Conservation (phyloP, 441 rosid genomes). For the Daphne laureola region DNA sequence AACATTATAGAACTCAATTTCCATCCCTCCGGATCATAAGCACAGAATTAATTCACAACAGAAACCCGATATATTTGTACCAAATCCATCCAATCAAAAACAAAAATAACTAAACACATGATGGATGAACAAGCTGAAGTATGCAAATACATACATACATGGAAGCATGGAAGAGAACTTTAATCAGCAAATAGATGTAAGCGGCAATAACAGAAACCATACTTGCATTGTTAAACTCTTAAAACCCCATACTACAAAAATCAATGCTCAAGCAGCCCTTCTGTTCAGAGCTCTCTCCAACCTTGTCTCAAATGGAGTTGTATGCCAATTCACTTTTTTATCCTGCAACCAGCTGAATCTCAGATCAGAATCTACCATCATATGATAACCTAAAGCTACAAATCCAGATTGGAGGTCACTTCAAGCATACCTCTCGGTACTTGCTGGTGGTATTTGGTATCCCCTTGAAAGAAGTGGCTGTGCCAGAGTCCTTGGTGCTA, state of each 20-base stretch:
- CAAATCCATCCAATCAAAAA: no score
- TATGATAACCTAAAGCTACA: not conserved
- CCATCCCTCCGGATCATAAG: no score
- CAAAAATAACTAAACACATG: no score
- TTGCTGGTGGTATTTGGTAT: constrained; percentile 55
- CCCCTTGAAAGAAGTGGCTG: constrained; percentile 60
- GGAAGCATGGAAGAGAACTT: constrained; percentile 3
- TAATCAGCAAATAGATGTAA: constrained; percentile 4
- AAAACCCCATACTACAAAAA: constrained; percentile 2
- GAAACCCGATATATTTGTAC: no score
- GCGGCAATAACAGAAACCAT: not conserved
- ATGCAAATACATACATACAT: no score
- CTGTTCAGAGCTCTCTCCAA: constrained; percentile 55
- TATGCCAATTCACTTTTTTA: constrained; percentile 52
- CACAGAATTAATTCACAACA: no score
- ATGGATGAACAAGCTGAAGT: no score
- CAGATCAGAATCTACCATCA: constrained; percentile 10
- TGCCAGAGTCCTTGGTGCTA: constrained; percentile 25
- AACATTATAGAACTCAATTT: no score
- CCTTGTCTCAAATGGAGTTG: constrained; percentile 58
- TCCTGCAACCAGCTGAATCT: constrained; percentile 36
- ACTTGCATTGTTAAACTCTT: constrained; percentile 9
- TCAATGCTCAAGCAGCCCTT: constrained; percentile 7
- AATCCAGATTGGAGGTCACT: constrained; percentile 8
- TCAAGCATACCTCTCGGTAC: constrained; percentile 56